Base-by-base conservation (phyloP, 1,139 yeast species). In the Petasospora fabianii region DNA sequence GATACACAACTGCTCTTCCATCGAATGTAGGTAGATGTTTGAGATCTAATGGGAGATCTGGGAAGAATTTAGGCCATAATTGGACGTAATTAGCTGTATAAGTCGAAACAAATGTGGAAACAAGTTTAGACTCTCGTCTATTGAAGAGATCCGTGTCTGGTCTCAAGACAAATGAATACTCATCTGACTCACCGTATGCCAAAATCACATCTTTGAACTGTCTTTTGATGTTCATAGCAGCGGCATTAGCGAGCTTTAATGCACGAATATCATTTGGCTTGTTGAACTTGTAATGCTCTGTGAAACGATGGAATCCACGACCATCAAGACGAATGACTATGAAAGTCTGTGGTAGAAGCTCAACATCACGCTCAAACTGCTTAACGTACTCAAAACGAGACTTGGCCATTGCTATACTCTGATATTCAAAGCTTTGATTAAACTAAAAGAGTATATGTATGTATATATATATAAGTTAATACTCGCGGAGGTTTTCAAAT, bases 161-260 rank as follows among this genome's bases (percentile, higher is more conserved):
- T 24, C 79, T 66, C 37, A 92, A 62, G 8, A 90, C 72, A 60
- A 90, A 90, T 17, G 94, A 84, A 59, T 84, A 92, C 63, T 92
- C 99, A 60, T 92, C 99, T 24, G 95, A 83, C 55, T 92, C 97
- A 0, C 99, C 99, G 58, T 84, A 92, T 0, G 96, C 95, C 60
- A 90, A 49, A 17, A 80, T 56, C 1, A 87, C 73, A 49, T 94
- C 98, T 9, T 86, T 77, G 18, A 84, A 70, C 32, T 69, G 67
- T 27, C 69, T 63, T 71, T 86, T 73, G 8, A 88, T 73, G 35
- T 74, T 72, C 43, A 57, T 52, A 0, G 98, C 98, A 3, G 96
- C 80, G 3, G 70, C 67, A 61, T 88, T 92, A 90, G 94, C 88
- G 42, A 88, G 75, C 10, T 68, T 64, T 35, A 92, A 62, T 0